Evolutionary conservation across 75 land plant species (phyloP), one percentile per base, ranked within the genome.

Genomic region (Picea glauca): DNA sequence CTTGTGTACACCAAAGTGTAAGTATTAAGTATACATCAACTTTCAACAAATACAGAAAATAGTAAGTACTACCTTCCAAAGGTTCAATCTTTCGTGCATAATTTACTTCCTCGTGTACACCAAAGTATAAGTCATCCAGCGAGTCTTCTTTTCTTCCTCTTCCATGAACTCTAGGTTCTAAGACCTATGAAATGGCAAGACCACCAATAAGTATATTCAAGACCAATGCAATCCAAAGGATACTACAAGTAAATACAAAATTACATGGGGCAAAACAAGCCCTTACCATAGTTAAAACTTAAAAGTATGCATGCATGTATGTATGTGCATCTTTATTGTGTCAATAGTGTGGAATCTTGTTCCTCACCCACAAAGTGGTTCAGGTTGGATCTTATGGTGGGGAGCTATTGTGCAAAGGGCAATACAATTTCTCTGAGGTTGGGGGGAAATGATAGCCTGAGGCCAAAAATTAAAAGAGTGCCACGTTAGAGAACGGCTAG

Each of bases 101-200:
- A 30, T 94, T 78, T 79, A 97, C 77, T 67, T 91, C 80, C 35
- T 97, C 91, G 73, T 97, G 83, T 54, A 97, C 99, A 54, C 99
- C 99, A 79, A 97, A 84, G 74, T 95, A 87, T 35, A 87, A 79
- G 58, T 97, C 99, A 72, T 97, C 98, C 74, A 91, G 78, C 30
- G 92, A 87, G 60, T 86, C 84, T 23, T 17, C 35, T 79, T 85
- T 85, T 74, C 99, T 84, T 62, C 93, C 95, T 80, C 99, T 90
- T 59, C 99, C 99, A 90, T 97, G 99, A 21, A 97, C 95, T 32
- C 77, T 78, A 35, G 98, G 96, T 80, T 97, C 99, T 79, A 97
- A 76, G 7, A 35, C 82, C 99, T 97, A 70, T 75, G 56, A 75
- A 18, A 26, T 31, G 20, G 62, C n/a, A 50, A 3, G 23, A 74